Percentiles rank a stretch among this genome's conserved stretches.
Conservation (phyloP, 2,329 filamentous ascomycete genomes). For the Grosmannia huntii region DNA sequence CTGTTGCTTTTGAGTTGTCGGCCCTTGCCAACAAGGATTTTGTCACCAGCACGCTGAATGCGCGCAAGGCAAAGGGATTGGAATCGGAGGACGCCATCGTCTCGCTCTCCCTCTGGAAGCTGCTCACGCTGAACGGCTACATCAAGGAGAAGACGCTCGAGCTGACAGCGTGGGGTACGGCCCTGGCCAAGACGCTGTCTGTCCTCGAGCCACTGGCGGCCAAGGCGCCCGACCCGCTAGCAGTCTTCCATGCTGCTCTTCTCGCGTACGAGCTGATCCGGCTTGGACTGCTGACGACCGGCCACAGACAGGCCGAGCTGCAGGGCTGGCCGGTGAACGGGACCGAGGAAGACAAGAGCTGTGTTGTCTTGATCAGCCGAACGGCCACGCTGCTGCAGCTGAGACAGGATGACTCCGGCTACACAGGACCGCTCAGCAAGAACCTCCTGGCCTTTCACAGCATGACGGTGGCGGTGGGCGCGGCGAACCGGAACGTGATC, state of each 20-base stretch:
- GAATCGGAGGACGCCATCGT: constrained; percentile 52
- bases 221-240: constrained; percentile 28
- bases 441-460: constrained; percentile 80
- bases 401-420: constrained; percentile 73
- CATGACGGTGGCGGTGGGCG: constrained; percentile 65
- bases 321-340: constrained; percentile 43
- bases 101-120: constrained; percentile 71
- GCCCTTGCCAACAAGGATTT: constrained; percentile 60
- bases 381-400: constrained; percentile 74
- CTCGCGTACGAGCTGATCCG: constrained; percentile 77
- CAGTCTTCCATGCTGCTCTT: constrained; percentile 64
- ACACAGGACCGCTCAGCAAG: constrained; percentile 86
- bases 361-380: constrained; percentile 72
- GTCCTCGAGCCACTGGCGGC: constrained; percentile 42
- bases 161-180: constrained; percentile 73
- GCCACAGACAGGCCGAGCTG: constrained; percentile 42
- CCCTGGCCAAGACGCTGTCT: constrained; percentile 57
- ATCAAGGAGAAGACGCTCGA: constrained; percentile 59
- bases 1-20: constrained; percentile 47
- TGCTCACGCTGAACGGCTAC: constrained; percentile 81
- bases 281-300: constrained; percentile 63
- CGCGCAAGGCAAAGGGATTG: constrained; percentile 39
- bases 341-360: constrained; percentile 60
- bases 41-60: constrained; percentile 52
- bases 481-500: constrained; percentile 66